Conservation (phyloP, 2,329 filamentous ascomycete genomes). For the Camillea tinctor region DNA sequence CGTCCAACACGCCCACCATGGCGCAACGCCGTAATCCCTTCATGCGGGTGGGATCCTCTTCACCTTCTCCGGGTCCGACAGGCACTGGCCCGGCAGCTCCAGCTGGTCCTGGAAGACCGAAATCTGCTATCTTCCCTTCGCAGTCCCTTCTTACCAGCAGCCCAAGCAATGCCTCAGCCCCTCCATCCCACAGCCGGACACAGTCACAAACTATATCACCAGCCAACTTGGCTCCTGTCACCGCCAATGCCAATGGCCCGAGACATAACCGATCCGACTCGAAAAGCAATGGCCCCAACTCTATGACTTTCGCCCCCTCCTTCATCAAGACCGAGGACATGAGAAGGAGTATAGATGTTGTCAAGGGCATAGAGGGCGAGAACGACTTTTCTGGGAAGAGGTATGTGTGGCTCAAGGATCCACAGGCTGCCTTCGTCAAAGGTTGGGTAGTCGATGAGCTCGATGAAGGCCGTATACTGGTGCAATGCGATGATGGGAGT, state of each 20-base stretch:
- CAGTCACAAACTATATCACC: constrained; percentile 62
- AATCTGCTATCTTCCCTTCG: constrained; percentile 72
- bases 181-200: constrained; percentile 57
- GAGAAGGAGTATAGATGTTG: constrained; percentile 53
- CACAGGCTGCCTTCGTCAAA: constrained; percentile 82
- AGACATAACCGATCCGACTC: constrained; percentile 58
- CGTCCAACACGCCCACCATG: constrained; percentile 56
- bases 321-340: constrained; percentile 91
- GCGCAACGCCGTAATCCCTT: constrained; percentile 80
- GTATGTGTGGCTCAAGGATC: constrained; percentile 95
- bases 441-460: constrained; percentile 89
- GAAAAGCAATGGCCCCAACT: constrained; percentile 60
- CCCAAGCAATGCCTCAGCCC: constrained; percentile 39
- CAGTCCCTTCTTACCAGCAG: constrained; percentile 44
- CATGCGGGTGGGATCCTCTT: constrained; percentile 65
- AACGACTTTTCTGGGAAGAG: constrained; percentile 98
- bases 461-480: constrained; percentile 65
- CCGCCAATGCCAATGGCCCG: constrained; percentile 31
- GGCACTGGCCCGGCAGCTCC: constrained; percentile 4
- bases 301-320: constrained; percentile 88
- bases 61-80: constrained; percentile 57
- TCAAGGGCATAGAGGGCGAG: constrained; percentile 84
- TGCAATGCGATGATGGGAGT: constrained; percentile 91
- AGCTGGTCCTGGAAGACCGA: constrained; percentile 55
- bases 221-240: constrained; percentile 39